Evolutionary conservation across 257 asterid species (phyloP), one percentile per base, ranked within the genome.

Genomic region (Thymus quinquecostatus): DNA sequence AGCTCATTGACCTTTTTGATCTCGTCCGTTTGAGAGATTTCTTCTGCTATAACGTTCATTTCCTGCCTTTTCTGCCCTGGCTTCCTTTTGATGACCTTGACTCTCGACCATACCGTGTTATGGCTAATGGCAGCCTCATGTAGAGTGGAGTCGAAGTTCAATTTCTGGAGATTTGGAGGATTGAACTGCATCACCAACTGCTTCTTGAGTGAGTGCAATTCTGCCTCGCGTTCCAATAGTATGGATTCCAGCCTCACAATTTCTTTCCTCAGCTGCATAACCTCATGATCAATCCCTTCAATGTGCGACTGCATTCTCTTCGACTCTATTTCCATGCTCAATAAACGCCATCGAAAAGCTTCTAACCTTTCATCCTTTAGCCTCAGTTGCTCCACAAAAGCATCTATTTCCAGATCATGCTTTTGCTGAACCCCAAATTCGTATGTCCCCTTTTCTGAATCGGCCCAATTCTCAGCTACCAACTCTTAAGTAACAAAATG

Each of bases 311-410:
- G 87, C 63, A 89, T 4, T 79, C 87, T 79, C 83, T 91, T 91
- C 2, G 96, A 87, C 76, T 91, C 97, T 5, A 89, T 69, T 53
- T 94, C 97, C 96, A 74, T 84, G 83, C 90, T 91, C 74, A 91
- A 36, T 65, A 91, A 64, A 55, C 90, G 96, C 97, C 98, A 86
- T 2, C 87, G 89, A 0, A 79, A 75, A 44, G 96, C 88, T 83
- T 89, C 97, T 57, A 91, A 44, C 60, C 82, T 88, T 77, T 91
- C 96, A 61, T 94, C 96, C 79, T 86, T 91, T 67, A 82, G 66
- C 63, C 96, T 85, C 60, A 94, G 73, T 55, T 94, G 97, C 83
- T 94, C 98, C 4, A 87, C 85, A 73, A 94, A 94, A 71, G 97
- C 96, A 34, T 94, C 95, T 44, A 89, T 65, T 73, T 89, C 97